A percentile compares a stretch with the other conserved stretches of the same genome.
Evolutionary conservation across 2,329 filamentous ascomycete species (phyloP).

Genomic region (Phoma sp.): DNA sequence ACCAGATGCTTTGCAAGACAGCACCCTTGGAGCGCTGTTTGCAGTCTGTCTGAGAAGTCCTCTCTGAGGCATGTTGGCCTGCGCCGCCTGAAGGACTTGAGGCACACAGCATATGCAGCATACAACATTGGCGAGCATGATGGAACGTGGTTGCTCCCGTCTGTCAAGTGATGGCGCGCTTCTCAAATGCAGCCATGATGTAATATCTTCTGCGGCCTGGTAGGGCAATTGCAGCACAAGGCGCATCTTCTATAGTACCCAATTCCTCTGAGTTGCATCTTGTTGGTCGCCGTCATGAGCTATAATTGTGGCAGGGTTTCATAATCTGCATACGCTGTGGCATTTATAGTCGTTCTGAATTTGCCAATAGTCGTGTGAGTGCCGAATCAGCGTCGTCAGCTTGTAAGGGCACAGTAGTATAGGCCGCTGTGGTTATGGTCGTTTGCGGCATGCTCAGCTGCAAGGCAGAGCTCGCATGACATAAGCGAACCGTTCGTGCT

Average conservation of each 20-base stretch:
- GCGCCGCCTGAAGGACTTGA: conserved; percentile 1
- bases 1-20: conserved; percentile 10
- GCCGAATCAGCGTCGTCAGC: background rate
- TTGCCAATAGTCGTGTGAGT: background rate
- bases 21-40: background rate
- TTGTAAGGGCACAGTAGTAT: background rate
- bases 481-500: conserved; percentile 13
- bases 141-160: conserved; percentile 5
- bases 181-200: conserved; percentile 9
- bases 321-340: too few relatives aligned
- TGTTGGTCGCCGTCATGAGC: too few relatives aligned
- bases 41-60: conserved; percentile 7
- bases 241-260: background rate
- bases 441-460: conserved; percentile 2
- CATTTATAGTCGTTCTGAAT: too few relatives aligned
- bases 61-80: background rate
- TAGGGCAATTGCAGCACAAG: background rate
- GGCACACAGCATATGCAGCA: conserved; percentile 11
- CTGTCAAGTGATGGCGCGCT: conserved; percentile 19
- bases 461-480: conserved; percentile 4
- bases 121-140: conserved; percentile 26
- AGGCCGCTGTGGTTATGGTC: background rate
- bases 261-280: too few relatives aligned
- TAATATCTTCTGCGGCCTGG: conserved; percentile 8
- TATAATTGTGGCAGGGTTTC: too few relatives aligned